These are phyloP conservation scores for Thalassiosira oceanica DNA, from an alignment of 352 stramenopile genomes.

Conservation along the genomic window DNA sequence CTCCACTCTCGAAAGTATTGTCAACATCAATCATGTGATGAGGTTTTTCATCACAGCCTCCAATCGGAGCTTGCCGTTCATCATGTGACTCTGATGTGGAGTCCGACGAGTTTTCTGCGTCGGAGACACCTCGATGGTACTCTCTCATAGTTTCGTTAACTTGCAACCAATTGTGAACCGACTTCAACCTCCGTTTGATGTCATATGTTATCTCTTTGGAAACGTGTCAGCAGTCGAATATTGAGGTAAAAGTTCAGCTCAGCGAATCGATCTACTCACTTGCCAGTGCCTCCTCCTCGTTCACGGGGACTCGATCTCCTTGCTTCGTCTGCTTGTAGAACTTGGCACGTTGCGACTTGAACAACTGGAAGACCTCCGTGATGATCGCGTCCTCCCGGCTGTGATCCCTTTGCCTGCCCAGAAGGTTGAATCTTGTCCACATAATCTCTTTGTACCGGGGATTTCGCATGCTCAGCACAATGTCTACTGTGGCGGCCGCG, in stretches of 20 bases:
- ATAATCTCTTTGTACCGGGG: slow-evolving; percentile 23
- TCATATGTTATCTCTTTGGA: slow-evolving; percentile 17
- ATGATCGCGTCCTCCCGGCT: slow-evolving; percentile 12
- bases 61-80: no score
- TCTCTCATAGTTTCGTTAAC: background rate
- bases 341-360: background rate
- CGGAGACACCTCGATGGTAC: background rate
- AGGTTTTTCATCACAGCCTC: background rate
- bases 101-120: background rate
- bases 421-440: slow-evolving; percentile 21
- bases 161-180: slow-evolving; percentile 14
- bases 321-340: background rate
- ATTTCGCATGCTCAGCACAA: slow-evolving; percentile 20
- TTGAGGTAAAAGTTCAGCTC: background rate
- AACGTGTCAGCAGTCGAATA: slow-evolving; percentile 1
- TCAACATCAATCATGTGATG: slow-evolving; percentile 3
- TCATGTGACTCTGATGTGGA: background rate
- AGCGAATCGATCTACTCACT: slow-evolving; percentile 36
- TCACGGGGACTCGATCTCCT: no score
- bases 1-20: background rate
- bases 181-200: slow-evolving; percentile 12
- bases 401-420: slow-evolving; percentile 12
- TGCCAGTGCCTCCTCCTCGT: slow-evolving; percentile 20
- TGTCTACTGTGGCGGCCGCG: no score
- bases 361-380: background rate